Evolutionary conservation across 2,329 filamentous ascomycete species (phyloP).

Genomic region (Pseudocercospora cruenta): DNA sequence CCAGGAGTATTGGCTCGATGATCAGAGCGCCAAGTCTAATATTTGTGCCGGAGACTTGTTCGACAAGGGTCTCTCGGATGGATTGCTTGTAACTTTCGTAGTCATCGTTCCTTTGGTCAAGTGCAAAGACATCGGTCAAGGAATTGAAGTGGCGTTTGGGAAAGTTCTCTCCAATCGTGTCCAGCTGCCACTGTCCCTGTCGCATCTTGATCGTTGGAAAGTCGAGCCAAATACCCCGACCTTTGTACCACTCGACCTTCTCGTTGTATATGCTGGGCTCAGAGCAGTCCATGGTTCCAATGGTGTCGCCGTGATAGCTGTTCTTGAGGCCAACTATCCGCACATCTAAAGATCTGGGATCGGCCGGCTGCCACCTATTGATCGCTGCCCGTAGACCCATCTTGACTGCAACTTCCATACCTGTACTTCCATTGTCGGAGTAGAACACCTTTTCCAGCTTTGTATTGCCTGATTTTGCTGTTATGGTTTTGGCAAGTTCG

Average conservation of each 20-base stretch:
- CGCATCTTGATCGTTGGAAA: conserved; percentile 72
- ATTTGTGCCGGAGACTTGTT: conserved; percentile 57
- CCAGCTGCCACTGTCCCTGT: conserved; percentile 67
- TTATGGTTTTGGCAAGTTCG: conserved; percentile 66
- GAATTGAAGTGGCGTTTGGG: conserved; percentile 49
- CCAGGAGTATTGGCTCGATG: conserved; percentile 78
- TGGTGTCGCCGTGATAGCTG: conserved; percentile 85
- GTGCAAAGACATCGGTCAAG: conserved; percentile 64
- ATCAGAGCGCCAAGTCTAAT: conserved; percentile 75
- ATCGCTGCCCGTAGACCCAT: conserved; percentile 76
- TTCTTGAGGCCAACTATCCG: conserved; percentile 75
- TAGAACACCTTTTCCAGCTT: conserved; percentile 75
- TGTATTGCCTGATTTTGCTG: conserved; percentile 63
- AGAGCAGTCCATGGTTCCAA: conserved; percentile 83
- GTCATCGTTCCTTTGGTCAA: conserved; percentile 41
- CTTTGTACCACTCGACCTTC: conserved; percentile 84
- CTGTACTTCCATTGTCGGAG: conserved; percentile 82
- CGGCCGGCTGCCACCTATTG: conserved; percentile 56
- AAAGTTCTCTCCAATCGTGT: conserved; percentile 52
- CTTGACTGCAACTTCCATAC: conserved; percentile 81
- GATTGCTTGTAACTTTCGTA: conserved; percentile 35
- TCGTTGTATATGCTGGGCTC: conserved; percentile 79
- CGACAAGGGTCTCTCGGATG: conserved; percentile 48
- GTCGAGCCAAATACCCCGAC: conserved; percentile 78
- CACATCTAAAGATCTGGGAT: conserved; percentile 55